Evolutionary conservation across 1,284 basidiomycete species (phyloP).

Genomic region (Xerocomus minutiporus): DNA sequence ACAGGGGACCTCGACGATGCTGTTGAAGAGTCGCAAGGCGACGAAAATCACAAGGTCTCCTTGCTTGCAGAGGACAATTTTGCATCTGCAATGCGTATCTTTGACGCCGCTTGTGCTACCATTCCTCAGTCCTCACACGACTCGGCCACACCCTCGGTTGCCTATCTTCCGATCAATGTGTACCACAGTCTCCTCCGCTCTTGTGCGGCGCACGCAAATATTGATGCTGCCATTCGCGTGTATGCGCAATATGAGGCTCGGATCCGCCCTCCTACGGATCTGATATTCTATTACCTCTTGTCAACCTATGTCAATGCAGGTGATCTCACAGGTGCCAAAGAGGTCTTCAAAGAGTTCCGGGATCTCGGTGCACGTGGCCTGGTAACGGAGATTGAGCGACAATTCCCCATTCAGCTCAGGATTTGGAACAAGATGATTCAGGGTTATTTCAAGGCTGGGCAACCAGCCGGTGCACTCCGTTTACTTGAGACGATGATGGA

Average conservation of each 20-base stretch:
- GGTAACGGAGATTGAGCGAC: slow-evolving; percentile 30
- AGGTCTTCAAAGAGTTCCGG: slow-evolving; percentile 65
- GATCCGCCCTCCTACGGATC: slow-evolving; percentile 35
- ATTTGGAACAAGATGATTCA: slow-evolving; percentile 77
- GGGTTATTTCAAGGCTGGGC: slow-evolving; percentile 65
- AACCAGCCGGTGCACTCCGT: slow-evolving; percentile 60
- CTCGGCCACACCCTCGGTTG: slow-evolving; percentile 8
- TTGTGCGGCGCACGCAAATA: slow-evolving; percentile 55
- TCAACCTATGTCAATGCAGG: slow-evolving; percentile 52
- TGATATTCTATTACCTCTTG: slow-evolving; percentile 59
- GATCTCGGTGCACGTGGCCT: slow-evolving; percentile 37
- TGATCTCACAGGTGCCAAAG: slow-evolving; percentile 57
- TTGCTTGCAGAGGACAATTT: slow-evolving; percentile 69
- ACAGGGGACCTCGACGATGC: slow-evolving; percentile 17
- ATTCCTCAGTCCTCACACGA: slow-evolving; percentile 21
- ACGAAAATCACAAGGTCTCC: slow-evolving; percentile 36
- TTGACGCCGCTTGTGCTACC: slow-evolving; percentile 52
- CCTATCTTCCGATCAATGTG: slow-evolving; percentile 36
- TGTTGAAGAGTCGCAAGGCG: slow-evolving; percentile 22
- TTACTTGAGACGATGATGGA: slow-evolving; percentile 75
- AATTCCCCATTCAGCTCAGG: slow-evolving; percentile 39
- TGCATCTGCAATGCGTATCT: slow-evolving; percentile 65
- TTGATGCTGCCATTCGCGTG: slow-evolving; percentile 63
- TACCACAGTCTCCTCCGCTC: slow-evolving; percentile 64
- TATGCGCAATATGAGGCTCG: slow-evolving; percentile 63